phyloP scores from a whole-genome alignment of 192 early-diverging fungal genomes.

The Mortierella claussenii region DNA sequence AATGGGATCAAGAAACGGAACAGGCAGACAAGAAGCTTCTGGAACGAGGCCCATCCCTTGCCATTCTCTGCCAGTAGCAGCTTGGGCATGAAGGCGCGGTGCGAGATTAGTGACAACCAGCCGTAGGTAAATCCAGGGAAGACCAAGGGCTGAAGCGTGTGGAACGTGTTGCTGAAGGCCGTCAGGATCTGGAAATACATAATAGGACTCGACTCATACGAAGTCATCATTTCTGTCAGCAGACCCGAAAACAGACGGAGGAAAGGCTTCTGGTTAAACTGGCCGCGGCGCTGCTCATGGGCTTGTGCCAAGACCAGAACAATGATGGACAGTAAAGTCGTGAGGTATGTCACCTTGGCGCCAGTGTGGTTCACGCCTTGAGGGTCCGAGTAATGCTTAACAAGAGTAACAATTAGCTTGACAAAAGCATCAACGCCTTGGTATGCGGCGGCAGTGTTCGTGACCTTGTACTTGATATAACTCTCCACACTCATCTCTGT shows the following conservation, averaged over 20 bases:
- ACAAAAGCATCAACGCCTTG: conserved; percentile 95
- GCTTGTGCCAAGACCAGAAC: conserved; percentile 85
- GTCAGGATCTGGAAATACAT: conserved; percentile 82
- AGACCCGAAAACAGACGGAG: conserved; percentile 89
- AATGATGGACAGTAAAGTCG: conserved; percentile 88
- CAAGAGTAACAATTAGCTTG: conserved; percentile 83
- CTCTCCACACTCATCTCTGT: conserved; percentile 86
- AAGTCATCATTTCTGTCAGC: conserved; percentile 79
- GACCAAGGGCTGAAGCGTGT: conserved; percentile 83
- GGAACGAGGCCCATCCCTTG: conserved; percentile 91
- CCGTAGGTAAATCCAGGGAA: conserved; percentile 95
- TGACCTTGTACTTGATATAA: conserved; percentile 70
- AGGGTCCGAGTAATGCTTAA: conserved; percentile 76
- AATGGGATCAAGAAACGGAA: conserved; percentile 91
- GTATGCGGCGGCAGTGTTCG: conserved; percentile 65
- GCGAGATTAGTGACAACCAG: conserved; percentile 94
- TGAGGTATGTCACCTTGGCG: conserved; percentile 73
- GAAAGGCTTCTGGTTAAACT: conserved; percentile 92
- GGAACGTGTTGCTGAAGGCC: conserved; percentile 80
- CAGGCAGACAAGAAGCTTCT: conserved; percentile 82
- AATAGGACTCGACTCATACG: conserved; percentile 68
- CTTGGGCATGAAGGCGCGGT: conserved; percentile 92
- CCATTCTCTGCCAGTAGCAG: conserved; percentile 79
- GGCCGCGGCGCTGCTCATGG: conserved; percentile 80
- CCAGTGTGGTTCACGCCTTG: conserved; percentile 63